These are phyloP conservation scores for Lasiodiplodia theobromae DNA, from an alignment of 2,329 filamentous ascomycete genomes.

Conservation along the genomic window DNA sequence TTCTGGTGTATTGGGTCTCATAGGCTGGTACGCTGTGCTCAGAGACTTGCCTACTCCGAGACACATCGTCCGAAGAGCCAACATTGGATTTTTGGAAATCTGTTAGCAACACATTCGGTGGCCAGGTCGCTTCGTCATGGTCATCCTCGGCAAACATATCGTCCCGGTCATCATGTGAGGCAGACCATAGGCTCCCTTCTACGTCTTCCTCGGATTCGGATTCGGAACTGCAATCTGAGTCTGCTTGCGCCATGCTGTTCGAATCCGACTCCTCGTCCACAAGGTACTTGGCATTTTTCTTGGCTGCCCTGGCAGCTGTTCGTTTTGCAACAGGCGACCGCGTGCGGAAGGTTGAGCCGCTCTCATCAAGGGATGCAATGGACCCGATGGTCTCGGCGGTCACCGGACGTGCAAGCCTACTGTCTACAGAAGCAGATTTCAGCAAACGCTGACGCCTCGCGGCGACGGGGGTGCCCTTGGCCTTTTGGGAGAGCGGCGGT, in stretches of 20 bases:
- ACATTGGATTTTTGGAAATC: background rate
- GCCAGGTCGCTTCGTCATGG: conserved; percentile 27
- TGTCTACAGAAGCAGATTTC: conserved; percentile 44
- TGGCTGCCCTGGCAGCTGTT: conserved; percentile 12
- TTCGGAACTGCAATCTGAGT: background rate
- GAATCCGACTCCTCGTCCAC: conserved; percentile 14
- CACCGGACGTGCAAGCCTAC: conserved; percentile 31
- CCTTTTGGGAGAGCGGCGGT: conserved; percentile 34
- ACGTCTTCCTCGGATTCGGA: background rate
- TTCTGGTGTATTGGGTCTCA: too few species aligned
- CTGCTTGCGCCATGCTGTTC: background rate
- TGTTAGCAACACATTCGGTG: background rate
- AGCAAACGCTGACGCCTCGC: conserved; percentile 42
- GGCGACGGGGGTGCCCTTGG: conserved; percentile 34
- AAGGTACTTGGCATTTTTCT: conserved; percentile 6
- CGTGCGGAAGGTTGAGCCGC: background rate
- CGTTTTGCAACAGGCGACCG: background rate
- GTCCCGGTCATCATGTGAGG: conserved; percentile 33
- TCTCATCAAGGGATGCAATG: conserved; percentile 35
- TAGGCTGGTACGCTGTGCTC: background rate
- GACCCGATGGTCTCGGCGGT: conserved; percentile 35
- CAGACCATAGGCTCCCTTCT: conserved; percentile 25
- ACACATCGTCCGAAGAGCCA: background rate
- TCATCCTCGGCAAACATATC: conserved; percentile 42
- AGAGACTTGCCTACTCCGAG: background rate